These are phyloP conservation scores for Alternaria triticimaculans DNA, from an alignment of 2,329 filamentous ascomycete genomes.

Conservation along the genomic window DNA sequence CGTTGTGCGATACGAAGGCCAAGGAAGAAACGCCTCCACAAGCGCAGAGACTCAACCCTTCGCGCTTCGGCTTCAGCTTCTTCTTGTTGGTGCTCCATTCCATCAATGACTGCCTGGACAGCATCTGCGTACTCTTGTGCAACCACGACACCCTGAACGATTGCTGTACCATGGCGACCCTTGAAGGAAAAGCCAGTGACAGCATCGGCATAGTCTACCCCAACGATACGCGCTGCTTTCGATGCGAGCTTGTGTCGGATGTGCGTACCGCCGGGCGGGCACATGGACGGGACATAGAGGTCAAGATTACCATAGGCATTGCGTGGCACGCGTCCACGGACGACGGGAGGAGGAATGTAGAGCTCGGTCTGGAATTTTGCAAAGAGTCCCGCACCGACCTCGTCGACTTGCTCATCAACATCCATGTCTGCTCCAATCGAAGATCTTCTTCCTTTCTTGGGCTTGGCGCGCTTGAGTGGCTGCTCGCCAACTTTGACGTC, in stretches of 20 bases:
- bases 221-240: conserved; percentile 75
- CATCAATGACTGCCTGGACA: conserved; percentile 71
- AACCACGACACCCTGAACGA: conserved; percentile 79
- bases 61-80: conserved; percentile 66
- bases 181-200: conserved; percentile 90
- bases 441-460: conserved; percentile 35
- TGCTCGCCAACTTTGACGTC: conserved; percentile 79
- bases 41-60: conserved; percentile 57
- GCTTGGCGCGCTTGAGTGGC: conserved; percentile 72
- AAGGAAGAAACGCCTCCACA: conserved; percentile 67
- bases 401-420: conserved; percentile 46
- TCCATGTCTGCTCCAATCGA: conserved; percentile 42
- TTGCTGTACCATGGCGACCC: conserved; percentile 83
- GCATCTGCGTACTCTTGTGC: conserved; percentile 75
- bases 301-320: conserved; percentile 70
- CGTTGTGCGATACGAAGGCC: conserved; percentile 74
- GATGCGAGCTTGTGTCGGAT: conserved; percentile 65
- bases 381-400: conserved; percentile 62
- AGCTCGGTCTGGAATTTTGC: conserved; percentile 68
- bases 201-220: conserved; percentile 86
- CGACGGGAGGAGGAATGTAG: conserved; percentile 78
- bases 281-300: conserved; percentile 68
- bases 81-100: conserved; percentile 69
- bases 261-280: conserved; percentile 66
- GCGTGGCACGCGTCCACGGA: conserved; percentile 71